Percentiles rank a stretch among this genome's conserved stretches.
phyloP scores from a whole-genome alignment of 306 rosid genomes.

The Casuarina glauca region DNA sequence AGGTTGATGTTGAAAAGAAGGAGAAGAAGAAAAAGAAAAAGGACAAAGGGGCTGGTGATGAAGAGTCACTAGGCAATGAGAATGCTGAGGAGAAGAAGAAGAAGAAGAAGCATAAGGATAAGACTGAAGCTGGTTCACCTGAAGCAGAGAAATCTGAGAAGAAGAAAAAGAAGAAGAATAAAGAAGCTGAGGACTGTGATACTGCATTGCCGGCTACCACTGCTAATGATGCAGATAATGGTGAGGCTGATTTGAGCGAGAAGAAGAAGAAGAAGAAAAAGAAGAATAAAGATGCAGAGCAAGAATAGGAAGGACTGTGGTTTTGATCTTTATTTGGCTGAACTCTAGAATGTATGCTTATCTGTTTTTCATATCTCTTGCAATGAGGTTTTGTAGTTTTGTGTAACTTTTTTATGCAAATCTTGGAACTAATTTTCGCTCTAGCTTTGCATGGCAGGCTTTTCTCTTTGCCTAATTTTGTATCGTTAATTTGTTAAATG shows the following conservation, averaged over 20 bases:
- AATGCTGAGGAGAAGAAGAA: conserved; percentile 34
- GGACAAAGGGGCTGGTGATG: conserved; percentile 35
- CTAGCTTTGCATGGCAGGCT: conserved; percentile 3
- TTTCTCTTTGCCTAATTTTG: background rate
- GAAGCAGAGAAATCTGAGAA: conserved; percentile 60
- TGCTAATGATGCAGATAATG: conserved; percentile 32
- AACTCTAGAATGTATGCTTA: conserved; percentile 15
- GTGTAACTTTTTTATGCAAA: conserved; percentile 17
- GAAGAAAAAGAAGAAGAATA: conserved; percentile 69
- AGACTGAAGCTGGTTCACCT: conserved; percentile 43
- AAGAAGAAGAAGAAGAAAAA: conserved; percentile 63
- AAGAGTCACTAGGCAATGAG: conserved; percentile 40
- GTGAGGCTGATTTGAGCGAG: conserved; percentile 50
- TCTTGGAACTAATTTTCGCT: conserved; percentile 16
- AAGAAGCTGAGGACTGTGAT: conserved; percentile 43
- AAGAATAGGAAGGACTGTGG: conserved; percentile 36
- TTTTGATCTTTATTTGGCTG: conserved; percentile 1
- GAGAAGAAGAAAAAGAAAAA: conserved; percentile 58
- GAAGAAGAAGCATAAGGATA: conserved; percentile 39
- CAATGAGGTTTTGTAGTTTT: conserved; percentile 9
- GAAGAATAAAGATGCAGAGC: conserved; percentile 50
- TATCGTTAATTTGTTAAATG: background rate
- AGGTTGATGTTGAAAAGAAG: conserved; percentile 40
- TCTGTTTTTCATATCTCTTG: conserved; percentile 19
- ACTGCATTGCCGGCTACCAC: background rate